These are phyloP conservation scores for Amylostereum chailletii DNA, from an alignment of 1,284 basidiomycete genomes.

Conservation along the genomic window DNA sequence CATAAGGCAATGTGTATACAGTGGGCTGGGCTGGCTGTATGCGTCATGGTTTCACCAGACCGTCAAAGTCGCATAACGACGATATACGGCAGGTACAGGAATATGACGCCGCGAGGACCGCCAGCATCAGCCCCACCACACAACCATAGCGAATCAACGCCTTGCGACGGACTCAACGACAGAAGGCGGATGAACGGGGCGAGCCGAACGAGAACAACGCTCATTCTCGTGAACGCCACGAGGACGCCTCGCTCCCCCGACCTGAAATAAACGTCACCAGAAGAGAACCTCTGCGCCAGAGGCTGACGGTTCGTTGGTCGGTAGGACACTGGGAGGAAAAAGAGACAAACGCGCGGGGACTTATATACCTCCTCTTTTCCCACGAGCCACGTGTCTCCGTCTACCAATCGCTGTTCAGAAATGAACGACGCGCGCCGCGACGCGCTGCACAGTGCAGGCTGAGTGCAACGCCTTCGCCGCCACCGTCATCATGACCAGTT, in stretches of 20 bases:
- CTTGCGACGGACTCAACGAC: slow-evolving; percentile 32
- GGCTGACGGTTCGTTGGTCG: slow-evolving; percentile 31
- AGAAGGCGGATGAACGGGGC: slow-evolving; percentile 16
- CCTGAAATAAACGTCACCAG: slow-evolving; percentile 44
- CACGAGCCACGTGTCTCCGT: not conserved
- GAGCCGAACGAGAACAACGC: slow-evolving; percentile 24
- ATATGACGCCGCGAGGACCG: slow-evolving; percentile 55
- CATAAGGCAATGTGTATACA: no score
- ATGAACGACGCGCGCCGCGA: no score
- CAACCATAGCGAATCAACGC: slow-evolving; percentile 40
- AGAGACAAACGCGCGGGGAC: slow-evolving; percentile 10
- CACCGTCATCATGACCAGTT: not conserved
- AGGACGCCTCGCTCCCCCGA: slow-evolving; percentile 67
- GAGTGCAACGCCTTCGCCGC: no score
- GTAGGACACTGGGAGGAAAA: slow-evolving; percentile 25
- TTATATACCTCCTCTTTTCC: slow-evolving; percentile 15
- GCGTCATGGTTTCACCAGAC: slow-evolving; percentile 72
- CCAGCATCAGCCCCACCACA: slow-evolving; percentile 29
- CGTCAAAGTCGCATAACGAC: slow-evolving; percentile 74
- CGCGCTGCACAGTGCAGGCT: no score
- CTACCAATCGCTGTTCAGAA: no score
- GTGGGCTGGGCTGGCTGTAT: slow-evolving; percentile 29
- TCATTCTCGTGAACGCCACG: slow-evolving; percentile 63
- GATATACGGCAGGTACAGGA: slow-evolving; percentile 65
- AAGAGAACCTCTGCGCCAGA: slow-evolving; percentile 22